Base-by-base conservation (phyloP, 768 basidiomycete genomes). In the Harrya chromipes region DNA sequence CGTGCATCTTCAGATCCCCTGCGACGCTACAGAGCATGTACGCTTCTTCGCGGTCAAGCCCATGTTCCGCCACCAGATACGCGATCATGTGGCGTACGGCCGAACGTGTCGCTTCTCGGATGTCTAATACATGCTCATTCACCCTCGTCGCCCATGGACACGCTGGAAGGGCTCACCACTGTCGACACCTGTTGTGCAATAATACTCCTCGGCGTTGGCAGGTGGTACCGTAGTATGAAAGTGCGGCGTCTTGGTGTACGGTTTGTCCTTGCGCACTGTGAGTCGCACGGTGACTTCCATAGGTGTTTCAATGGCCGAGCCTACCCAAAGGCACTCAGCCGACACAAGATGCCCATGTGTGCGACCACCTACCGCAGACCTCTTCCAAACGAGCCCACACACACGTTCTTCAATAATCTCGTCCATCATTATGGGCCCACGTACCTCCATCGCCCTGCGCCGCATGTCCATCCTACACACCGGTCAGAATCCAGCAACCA, bases 391-490 rank as follows among this genome's bases (percentile, higher is more conserved):
- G 19, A 20, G 13, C 16, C 20, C 34, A 19, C 7, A n/a, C 8
- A 19, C 6, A 20, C 27, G n/a, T 26, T 33, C 10, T 40, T 44
- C 16, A 55, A 42, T 19, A 43, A 47, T 4, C 5, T 26, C 36
- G 6, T 13, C 20, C 10, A 14, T 14, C 14, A 16, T 33, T 1
- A 33, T 16, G 14, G 34, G 4, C 35, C 31, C 20, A 62, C 76
- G 50, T 48, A 79, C 82, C 83, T 62, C 83, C 83, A 58, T 83
- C 83, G 7, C 83, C 83, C 65, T 83, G 83, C 10, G 78, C 81
- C 4, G 82, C 83, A 62, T 84, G 83, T 5, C 83, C 83, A 50
- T 84, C 83, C 81, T 83, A 16, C 13, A 16, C 14, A 7, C 33
- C 33, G 2, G 16, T 33, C 33, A 33, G 33, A 3, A 16, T 2